phyloP scores from a whole-genome alignment of 148 eudicot species.

The Hydrangea macrophylla region DNA sequence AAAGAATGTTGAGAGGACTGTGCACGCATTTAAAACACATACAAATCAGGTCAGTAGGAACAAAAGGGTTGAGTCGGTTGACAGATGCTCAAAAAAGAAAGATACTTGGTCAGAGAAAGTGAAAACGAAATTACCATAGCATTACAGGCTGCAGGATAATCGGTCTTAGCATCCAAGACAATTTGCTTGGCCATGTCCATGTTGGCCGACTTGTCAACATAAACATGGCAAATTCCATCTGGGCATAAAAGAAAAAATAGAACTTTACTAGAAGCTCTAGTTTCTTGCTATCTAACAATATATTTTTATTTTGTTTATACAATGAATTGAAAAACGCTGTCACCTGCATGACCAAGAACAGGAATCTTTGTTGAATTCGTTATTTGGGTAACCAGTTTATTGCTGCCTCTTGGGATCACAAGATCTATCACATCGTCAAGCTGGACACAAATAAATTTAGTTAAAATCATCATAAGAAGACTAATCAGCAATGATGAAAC shows the following conservation, averaged over 20 bases:
- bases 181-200: constrained; percentile 77
- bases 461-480: constrained; percentile 5
- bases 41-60: not conserved
- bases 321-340: not conserved
- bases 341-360: constrained; percentile 94
- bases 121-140: constrained; percentile 61
- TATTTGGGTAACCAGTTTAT: constrained; percentile 76
- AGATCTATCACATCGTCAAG: constrained; percentile 96
- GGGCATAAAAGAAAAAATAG: constrained; percentile 13
- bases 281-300: not conserved
- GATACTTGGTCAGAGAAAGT: not conserved
- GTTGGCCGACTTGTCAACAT: constrained; percentile 80
- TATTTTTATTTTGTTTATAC: not conserved
- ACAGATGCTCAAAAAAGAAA: not conserved
- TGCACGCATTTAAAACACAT: not conserved
- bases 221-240: constrained; percentile 97
- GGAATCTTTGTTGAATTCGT: constrained; percentile 88
- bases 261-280: constrained; percentile 7
- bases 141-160: constrained; percentile 96
- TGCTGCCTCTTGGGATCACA: constrained; percentile 98
- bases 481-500: not conserved
- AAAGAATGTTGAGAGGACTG: not conserved
- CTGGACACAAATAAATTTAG: constrained; percentile 33
- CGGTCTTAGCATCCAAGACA: constrained; percentile 70
- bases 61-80: not conserved